Evolutionary conservation across 192 early-diverging fungal species (phyloP).

Genomic region (Linnemannia hyalina): DNA sequence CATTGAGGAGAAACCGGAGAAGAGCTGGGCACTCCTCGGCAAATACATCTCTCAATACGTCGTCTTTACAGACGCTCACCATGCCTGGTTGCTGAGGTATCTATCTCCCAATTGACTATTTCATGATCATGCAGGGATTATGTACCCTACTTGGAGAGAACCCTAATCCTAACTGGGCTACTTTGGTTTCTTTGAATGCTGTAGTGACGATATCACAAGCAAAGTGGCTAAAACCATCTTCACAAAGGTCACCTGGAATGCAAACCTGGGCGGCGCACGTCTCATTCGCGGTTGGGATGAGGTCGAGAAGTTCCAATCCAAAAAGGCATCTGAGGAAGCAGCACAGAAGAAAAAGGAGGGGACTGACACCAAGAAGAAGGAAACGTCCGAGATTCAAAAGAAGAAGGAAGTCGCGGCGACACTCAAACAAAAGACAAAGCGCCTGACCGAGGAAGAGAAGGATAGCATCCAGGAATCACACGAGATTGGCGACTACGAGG

Average conservation of each 20-base stretch:
- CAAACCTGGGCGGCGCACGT: conserved; percentile 75
- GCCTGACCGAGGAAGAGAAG: conserved; percentile 46
- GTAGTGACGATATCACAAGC: conserved; percentile 70
- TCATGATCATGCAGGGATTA: not conserved
- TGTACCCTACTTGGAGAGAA: not conserved
- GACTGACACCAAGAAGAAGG: conserved; percentile 51
- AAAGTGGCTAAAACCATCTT: conserved; percentile 76
- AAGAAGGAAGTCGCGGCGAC: conserved; percentile 35
- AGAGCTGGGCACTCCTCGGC: conserved; percentile 84
- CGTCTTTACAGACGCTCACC: conserved; percentile 71
- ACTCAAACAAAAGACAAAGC: conserved; percentile 52
- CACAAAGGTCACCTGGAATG: conserved; percentile 66
- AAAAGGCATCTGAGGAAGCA: conserved; percentile 53
- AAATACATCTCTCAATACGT: conserved; percentile 84
- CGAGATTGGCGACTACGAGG: conserved; percentile 62
- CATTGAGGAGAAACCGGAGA: conserved; percentile 55
- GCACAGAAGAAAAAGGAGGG: conserved; percentile 57
- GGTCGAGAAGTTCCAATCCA: conserved; percentile 67
- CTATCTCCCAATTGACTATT: conserved; percentile 1
- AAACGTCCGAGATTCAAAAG: conserved; percentile 43
- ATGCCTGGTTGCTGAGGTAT: conserved; percentile 73
- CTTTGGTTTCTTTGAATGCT: not conserved
- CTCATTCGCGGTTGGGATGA: conserved; percentile 82
- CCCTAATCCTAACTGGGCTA: not conserved
- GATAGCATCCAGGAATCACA: conserved; percentile 62